Conservation (phyloP, 2,329 filamentous ascomycete genomes). For the Penicillium griseofulvum region DNA sequence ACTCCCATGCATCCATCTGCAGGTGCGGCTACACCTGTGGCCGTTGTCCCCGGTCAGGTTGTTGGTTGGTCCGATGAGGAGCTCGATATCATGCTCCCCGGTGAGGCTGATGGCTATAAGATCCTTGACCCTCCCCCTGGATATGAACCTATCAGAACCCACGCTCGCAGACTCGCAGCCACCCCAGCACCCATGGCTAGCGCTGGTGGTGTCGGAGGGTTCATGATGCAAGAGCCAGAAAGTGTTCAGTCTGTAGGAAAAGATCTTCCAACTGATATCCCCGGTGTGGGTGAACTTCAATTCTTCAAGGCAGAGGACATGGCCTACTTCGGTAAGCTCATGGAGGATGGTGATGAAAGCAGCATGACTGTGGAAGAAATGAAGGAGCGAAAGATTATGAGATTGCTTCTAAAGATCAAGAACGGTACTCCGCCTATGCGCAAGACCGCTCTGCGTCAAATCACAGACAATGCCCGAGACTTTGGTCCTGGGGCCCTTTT, state of each 20-base stretch:
- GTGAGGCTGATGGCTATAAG: conserved; percentile 74
- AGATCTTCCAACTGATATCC: conserved; percentile 90
- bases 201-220: conserved; percentile 67
- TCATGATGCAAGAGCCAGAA: conserved; percentile 97
- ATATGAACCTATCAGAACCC: conserved; percentile 78
- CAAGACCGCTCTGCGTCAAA: conserved; percentile 93
- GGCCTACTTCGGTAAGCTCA: conserved; percentile 97
- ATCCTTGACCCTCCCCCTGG: conserved; percentile 86
- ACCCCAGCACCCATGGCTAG: conserved; percentile 64
- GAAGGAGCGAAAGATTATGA: conserved; percentile 98
- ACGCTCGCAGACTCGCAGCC: conserved; percentile 70
- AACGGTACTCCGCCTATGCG: conserved; percentile 98
- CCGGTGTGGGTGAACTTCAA: conserved; percentile 90
- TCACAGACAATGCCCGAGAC: conserved; percentile 94
- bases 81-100: conserved; percentile 84
- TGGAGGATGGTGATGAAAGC: conserved; percentile 90
- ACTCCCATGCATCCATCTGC: conserved; percentile 72
- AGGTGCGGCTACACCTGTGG: conserved; percentile 59
- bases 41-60: conserved; percentile 67
- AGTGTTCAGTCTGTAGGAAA: conserved; percentile 79
- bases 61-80: conserved; percentile 88
- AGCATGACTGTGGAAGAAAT: conserved; percentile 88
- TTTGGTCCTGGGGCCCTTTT: conserved; percentile 94
- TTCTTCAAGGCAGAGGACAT: conserved; percentile 99
- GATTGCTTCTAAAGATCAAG: conserved; percentile 94